These are phyloP conservation scores for Venturia pyrina DNA, from an alignment of 2,329 filamentous ascomycete species.

Conservation along the genomic window DNA sequence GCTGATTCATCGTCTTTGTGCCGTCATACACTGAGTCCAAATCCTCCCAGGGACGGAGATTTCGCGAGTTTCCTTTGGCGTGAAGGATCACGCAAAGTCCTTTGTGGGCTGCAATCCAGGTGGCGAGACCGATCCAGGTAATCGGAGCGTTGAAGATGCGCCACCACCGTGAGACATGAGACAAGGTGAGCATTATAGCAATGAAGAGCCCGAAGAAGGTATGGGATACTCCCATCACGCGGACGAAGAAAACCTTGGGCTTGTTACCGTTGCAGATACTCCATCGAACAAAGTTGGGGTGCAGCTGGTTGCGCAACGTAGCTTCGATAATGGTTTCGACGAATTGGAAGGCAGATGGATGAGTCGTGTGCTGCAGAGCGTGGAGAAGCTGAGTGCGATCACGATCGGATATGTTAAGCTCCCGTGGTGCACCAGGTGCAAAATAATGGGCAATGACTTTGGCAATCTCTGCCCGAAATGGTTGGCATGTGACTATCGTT, in stretches of 20 bases:
- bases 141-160: slow-evolving; percentile 23
- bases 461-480: slow-evolving; percentile 32
- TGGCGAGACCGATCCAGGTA: slow-evolving; percentile 28
- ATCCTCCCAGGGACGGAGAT: slow-evolving; percentile 33
- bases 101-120: slow-evolving; percentile 26
- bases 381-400: slow-evolving; percentile 32
- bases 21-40: not conserved
- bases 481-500: slow-evolving; percentile 27
- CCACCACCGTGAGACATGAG: slow-evolving; percentile 11
- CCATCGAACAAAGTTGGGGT: slow-evolving; percentile 33
- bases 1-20: not conserved
- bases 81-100: slow-evolving; percentile 30
- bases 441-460: slow-evolving; percentile 32
- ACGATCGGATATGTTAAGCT: slow-evolving; percentile 28
- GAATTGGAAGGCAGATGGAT: slow-evolving; percentile 34
- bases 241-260: slow-evolving; percentile 24
- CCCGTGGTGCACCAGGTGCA: slow-evolving; percentile 24
- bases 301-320: slow-evolving; percentile 27
- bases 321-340: slow-evolving; percentile 30
- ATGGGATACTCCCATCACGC: slow-evolving; percentile 16
- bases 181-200: slow-evolving; percentile 25
- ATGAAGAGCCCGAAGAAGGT: slow-evolving; percentile 17
- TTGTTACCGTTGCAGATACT: slow-evolving; percentile 30
- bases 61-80: slow-evolving; percentile 21
- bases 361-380: slow-evolving; percentile 33